These are phyloP conservation scores for Claviceps pazoutovae DNA, from an alignment of 2,329 filamentous ascomycete species.

Conservation along the genomic window DNA sequence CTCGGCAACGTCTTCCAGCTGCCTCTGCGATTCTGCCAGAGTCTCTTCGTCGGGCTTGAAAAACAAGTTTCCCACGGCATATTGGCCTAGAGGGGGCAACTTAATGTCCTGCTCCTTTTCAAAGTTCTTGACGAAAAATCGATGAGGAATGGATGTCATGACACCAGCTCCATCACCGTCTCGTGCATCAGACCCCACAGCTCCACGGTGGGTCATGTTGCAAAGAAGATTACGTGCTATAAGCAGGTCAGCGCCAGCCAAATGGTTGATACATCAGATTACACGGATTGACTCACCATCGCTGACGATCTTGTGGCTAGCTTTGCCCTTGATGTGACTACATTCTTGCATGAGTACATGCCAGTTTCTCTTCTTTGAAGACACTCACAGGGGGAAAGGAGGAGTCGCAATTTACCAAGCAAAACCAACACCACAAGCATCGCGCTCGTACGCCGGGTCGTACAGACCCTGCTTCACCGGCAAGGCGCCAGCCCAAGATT, in stretches of 20 bases:
- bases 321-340: slow-evolving; percentile 91
- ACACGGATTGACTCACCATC: slow-evolving; percentile 55
- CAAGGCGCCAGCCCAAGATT: slow-evolving; percentile 83
- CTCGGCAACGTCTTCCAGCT: slow-evolving; percentile 88
- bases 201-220: slow-evolving; percentile 99
- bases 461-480: slow-evolving; percentile 98
- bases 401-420: slow-evolving; percentile 63
- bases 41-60: slow-evolving; percentile 94
- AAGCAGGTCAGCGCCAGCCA: background rate
- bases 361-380: background rate
- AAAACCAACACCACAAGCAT: slow-evolving; percentile 99
- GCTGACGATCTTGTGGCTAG: slow-evolving; percentile 96
- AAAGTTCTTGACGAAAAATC: slow-evolving; percentile 98
- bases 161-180: slow-evolving; percentile 97
- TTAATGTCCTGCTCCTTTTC: slow-evolving; percentile 79
- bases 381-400: background rate
- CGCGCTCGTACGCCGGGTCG: slow-evolving; percentile 89
- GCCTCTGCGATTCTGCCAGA: slow-evolving; percentile 76
- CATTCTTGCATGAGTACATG: background rate
- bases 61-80: slow-evolving; percentile 94
- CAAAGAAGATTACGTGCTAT: slow-evolving; percentile 59
- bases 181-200: slow-evolving; percentile 92
- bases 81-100: slow-evolving; percentile 79
- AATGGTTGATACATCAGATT: background rate
- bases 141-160: slow-evolving; percentile 98